Percentiles rank a stretch among this genome's conserved stretches.
Evolutionary conservation across 2,329 filamentous ascomycete genomes (phyloP).

Genomic region (Penicillium sp.): DNA sequence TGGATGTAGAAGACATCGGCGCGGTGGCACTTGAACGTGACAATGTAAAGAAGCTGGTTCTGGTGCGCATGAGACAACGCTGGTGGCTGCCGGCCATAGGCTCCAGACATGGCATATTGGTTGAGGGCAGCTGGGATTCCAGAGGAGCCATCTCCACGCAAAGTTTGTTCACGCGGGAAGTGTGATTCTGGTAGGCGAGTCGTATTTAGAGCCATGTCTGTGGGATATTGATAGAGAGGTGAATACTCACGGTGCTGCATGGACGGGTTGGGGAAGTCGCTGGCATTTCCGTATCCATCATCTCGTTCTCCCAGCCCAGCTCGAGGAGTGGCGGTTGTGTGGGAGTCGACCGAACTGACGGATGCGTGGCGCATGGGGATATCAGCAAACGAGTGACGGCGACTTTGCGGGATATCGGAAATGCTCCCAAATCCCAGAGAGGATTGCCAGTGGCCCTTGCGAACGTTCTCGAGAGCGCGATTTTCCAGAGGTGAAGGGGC

Average conservation of each 20-base stretch:
- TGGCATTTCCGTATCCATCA: constrained; percentile 41
- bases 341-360: constrained; percentile 34
- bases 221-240: constrained; percentile 31
- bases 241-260: constrained; percentile 50
- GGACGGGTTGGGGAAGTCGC: constrained; percentile 43
- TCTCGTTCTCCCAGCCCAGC: constrained; percentile 43
- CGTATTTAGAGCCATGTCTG: neutral
- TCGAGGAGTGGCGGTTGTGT: constrained; percentile 31
- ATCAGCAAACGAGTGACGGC: constrained; percentile 57
- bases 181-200: constrained; percentile 44
- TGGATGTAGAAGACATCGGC: constrained; percentile 98
- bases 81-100: constrained; percentile 44
- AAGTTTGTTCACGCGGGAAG: constrained; percentile 45
- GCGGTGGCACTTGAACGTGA: constrained; percentile 93
- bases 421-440: constrained; percentile 54
- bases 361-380: constrained; percentile 53
- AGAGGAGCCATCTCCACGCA: constrained; percentile 41
- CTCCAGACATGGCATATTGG: constrained; percentile 44
- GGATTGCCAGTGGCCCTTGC: constrained; percentile 56
- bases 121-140: constrained; percentile 42
- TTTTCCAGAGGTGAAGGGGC: constrained; percentile 43
- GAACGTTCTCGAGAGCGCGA: constrained; percentile 49
- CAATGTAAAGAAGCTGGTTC: constrained; percentile 67
- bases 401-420: constrained; percentile 53
- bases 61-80: constrained; percentile 42